Base-by-base conservation (phyloP, 2,329 filamentous ascomycete species). In the Didymella exigua region DNA sequence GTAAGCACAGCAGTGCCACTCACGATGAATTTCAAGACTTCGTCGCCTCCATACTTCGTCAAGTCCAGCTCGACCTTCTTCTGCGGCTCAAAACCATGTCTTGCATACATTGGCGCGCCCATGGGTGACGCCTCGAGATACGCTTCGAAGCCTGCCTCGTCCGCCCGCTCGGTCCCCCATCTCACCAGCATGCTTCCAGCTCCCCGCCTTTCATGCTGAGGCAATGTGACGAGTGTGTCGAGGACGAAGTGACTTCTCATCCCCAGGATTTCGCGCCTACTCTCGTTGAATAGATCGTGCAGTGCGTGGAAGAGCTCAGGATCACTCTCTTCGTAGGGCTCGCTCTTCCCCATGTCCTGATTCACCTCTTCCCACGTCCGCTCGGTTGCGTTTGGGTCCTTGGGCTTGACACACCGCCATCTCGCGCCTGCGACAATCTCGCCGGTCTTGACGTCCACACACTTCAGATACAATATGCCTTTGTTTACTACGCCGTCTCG, bases 91-190 rank as follows among this genome's bases (percentile, higher is more conserved):
- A 74, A 76, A 0, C 71, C 72, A 61, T 61, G 66, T 24, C 64
- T 58, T 43, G 63, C 62, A 62, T 76, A 76, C 56, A 76, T 56
- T 3, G 68, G 68, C 44, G 58, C 62, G 2, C 71, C 73, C 64
- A 74, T 71, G 3, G 56, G 58, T 48, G 64, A 72, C 13, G 72
- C 68, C 49, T 74, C 71, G 16, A 76, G 41, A 61, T 71, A 76
- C 0, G 59, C 57, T 29, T 72, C 67, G 9, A 74, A 60, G 2
- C 67, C 68, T 8, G 44, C 59, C 48, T 70, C 62, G 46, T 76
- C 72, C 16, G 72, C 73, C 33, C 57, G 65, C 19, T 67, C 66
- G 10, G 63, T 60, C 0, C 73, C 73, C 71, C 71, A 74, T 7
- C 60, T 31, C 14, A 75, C 56, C 13, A 76, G 47, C 69, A 71